Conservation (phyloP, 306 rosid species). For the Cicer pinnatifidum region DNA sequence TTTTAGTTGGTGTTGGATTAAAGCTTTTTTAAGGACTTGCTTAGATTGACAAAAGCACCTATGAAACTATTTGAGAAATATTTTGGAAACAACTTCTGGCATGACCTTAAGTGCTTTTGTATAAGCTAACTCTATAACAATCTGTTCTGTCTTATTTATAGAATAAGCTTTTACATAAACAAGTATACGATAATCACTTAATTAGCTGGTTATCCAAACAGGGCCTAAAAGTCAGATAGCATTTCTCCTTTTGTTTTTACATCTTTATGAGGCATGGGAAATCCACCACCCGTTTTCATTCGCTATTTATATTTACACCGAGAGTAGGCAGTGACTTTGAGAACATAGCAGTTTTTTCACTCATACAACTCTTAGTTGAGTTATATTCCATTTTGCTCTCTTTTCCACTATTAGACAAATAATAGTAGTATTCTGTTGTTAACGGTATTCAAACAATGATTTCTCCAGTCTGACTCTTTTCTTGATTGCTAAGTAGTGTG, state of each 20-base stretch:
- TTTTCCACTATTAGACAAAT: background rate
- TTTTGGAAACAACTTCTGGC: too few relatives aligned
- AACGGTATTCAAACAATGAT: conserved; percentile 7
- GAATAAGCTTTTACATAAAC: too few relatives aligned
- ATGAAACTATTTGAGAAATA: too few relatives aligned
- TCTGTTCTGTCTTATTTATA: too few relatives aligned
- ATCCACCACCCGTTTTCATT: background rate
- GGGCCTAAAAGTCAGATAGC: background rate
- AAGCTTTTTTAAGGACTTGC: conserved; percentile 5
- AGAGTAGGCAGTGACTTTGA: background rate
- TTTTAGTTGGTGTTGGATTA: background rate
- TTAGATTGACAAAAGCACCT: too few relatives aligned
- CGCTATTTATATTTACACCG: background rate
- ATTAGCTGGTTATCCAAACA: too few relatives aligned
- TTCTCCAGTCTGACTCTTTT: conserved; percentile 24
- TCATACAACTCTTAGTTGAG: conserved; percentile 5
- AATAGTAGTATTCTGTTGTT: background rate
- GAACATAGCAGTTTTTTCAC: background rate
- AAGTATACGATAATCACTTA: too few relatives aligned
- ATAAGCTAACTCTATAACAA: too few relatives aligned
- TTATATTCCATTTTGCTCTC: background rate
- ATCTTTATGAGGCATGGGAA: background rate
- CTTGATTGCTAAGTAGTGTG: conserved; percentile 8
- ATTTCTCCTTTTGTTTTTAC: conserved; percentile 14
- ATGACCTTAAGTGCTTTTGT: too few relatives aligned